Evolutionary conservation across 1,139 yeast genomes (phyloP), one percentile per base, ranked within the genome.

Genomic region (Geotrichum klebahnii): DNA sequence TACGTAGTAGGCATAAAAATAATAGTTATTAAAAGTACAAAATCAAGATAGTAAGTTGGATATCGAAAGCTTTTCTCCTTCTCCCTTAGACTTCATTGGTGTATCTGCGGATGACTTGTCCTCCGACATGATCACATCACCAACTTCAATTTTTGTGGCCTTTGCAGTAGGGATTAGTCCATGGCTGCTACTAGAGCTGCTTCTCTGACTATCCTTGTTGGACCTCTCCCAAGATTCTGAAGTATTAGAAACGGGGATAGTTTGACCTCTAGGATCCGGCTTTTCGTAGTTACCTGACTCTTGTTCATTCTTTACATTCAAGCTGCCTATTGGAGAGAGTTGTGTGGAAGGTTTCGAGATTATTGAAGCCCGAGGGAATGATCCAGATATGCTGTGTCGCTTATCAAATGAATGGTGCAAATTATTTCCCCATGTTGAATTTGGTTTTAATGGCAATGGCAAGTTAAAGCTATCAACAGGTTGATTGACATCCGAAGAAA

Each of bases 11-110:
- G n/a, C n/a, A n/a, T 42, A 31, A 8, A 16, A 28, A 17, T 29
- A 16, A 8, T 8, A 39, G 4, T 5, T 24, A 39, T 16, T 2
- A 39, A 16, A 19, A 28, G n/a, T 28, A 39, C 14, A 39, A 5
- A 43, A 26, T 53, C 46, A 61, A 20, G 64, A 60, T 17, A 61
- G 54, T 31, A 61, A 57, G 44, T 57, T 61, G 12, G 61, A 59
- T 14, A 61, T 61, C 53, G 56, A 55, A 37, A 61, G 55, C 51
- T 58, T 59, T 39, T 44, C 42, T 22, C 53, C 59, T 32, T 44
- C 43, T 34, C 43, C 35, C 32, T 26, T 26, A 17, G 51, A 20
- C n/a, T n/a, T n/a, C n/a, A n/a, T n/a, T n/a, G n/a, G n/a, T 33
- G 35, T 26, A 19, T 26, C 29, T 29, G 41, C 22, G 28, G 37